These are phyloP conservation scores for Candida broadrunensis DNA, from an alignment of 805 yeast genomes.

Conservation along the genomic window DNA sequence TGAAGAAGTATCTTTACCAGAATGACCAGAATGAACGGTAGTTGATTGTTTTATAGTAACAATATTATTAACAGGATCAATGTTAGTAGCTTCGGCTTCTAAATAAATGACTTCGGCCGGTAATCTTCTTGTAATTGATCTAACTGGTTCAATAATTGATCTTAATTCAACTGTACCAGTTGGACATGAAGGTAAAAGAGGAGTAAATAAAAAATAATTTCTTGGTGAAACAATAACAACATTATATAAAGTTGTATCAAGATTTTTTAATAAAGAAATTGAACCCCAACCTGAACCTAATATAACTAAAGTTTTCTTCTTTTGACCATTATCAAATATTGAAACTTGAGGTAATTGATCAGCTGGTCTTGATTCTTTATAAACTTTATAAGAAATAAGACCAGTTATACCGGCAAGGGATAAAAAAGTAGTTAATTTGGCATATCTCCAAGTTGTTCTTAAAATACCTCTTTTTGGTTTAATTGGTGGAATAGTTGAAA, in stretches of 20 bases:
- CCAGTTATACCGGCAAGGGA: slow-evolving; percentile 57
- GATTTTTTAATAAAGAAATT: slow-evolving; percentile 74
- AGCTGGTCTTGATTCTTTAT: slow-evolving; percentile 60
- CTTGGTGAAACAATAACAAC: slow-evolving; percentile 91
- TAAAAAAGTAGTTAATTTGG: slow-evolving; percentile 46
- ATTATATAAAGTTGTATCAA: slow-evolving; percentile 84
- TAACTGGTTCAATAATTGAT: slow-evolving; percentile 91
- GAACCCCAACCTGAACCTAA: slow-evolving; percentile 96
- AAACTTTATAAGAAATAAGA: slow-evolving; percentile 49
- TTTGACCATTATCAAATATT: slow-evolving; percentile 51
- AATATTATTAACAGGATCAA: slow-evolving; percentile 69
- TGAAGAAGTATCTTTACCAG: slow-evolving; percentile 47
- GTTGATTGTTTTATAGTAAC: slow-evolving; percentile 62
- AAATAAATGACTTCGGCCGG: slow-evolving; percentile 76
- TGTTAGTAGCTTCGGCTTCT: slow-evolving; percentile 86
- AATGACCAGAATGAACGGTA: slow-evolving; percentile 54
- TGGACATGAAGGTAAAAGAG: slow-evolving; percentile 91
- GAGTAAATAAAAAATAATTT: slow-evolving; percentile 93
- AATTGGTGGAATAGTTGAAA: not conserved
- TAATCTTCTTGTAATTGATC: slow-evolving; percentile 77
- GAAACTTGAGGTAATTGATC: slow-evolving; percentile 61
- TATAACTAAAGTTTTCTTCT: slow-evolving; percentile 72
- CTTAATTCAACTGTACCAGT: slow-evolving; percentile 89
- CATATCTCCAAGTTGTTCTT: slow-evolving; percentile 44
- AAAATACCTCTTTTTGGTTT: slow-evolving; percentile 23